Evolutionary conservation across 2,329 filamentous ascomycete genomes (phyloP).

Genomic region (Botryotinia globosa): DNA sequence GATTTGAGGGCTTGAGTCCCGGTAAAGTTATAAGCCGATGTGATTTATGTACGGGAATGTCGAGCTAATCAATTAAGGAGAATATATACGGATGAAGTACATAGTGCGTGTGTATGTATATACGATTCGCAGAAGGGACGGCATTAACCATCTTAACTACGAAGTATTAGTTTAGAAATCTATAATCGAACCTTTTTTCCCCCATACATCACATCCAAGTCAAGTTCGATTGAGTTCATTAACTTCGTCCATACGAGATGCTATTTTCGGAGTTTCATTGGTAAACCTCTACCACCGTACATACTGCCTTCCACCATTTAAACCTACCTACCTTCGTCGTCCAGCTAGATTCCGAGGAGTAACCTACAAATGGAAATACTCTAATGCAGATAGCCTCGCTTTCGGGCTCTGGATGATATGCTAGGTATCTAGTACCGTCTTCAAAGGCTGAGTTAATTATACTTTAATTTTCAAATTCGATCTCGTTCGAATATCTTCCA

Average conservation of each 20-base stretch:
- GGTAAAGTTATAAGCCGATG: neutral
- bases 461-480: neutral
- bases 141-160: neutral
- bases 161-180: neutral
- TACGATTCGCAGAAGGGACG: neutral
- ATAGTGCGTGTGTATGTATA: neutral
- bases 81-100: neutral
- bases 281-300: neutral
- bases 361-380: neutral
- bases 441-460: neutral
- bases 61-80: neutral
- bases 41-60: neutral
- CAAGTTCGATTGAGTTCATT: neutral
- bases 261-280: neutral
- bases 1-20: neutral
- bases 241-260: neutral
- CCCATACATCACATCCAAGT: neutral
- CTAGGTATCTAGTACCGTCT: neutral
- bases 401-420: neutral
- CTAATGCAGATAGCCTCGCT: neutral
- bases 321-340: neutral
- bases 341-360: neutral
- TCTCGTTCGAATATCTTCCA: neutral
- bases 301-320: neutral
- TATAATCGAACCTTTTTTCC: neutral